Evolutionary conservation across 1,139 yeast genomes (phyloP).

Genomic region (Blastobotrys persicus): DNA sequence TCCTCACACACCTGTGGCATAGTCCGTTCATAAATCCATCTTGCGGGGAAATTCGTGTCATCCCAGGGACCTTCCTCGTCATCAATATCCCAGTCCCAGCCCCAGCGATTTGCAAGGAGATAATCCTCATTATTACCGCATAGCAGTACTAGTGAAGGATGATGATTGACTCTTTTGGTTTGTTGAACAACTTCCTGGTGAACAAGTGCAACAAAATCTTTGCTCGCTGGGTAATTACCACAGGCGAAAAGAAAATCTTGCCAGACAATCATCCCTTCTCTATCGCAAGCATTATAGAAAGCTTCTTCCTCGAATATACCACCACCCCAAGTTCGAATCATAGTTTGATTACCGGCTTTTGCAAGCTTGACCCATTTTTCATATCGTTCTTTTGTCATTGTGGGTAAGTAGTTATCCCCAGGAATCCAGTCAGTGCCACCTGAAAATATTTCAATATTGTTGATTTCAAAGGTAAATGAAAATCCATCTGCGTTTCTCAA

Average conservation of each 20-base stretch:
- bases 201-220: slow-evolving; percentile 35
- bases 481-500: slow-evolving; percentile 36
- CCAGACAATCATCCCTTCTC: slow-evolving; percentile 47
- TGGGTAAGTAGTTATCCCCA: slow-evolving; percentile 41
- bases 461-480: slow-evolving; percentile 44
- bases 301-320: slow-evolving; percentile 45
- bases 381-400: slow-evolving; percentile 37
- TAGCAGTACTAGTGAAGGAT: slow-evolving; percentile 38
- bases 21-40: slow-evolving; percentile 41
- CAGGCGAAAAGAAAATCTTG: slow-evolving; percentile 54
- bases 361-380: slow-evolving; percentile 38
- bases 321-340: slow-evolving; percentile 51
- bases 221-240: slow-evolving; percentile 44
- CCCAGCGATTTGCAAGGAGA: slow-evolving; percentile 42
- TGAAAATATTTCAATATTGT: slow-evolving; percentile 40
- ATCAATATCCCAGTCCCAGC: slow-evolving; percentile 39
- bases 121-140: slow-evolving; percentile 52
- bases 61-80: slow-evolving; percentile 35
- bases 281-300: slow-evolving; percentile 46
- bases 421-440: slow-evolving; percentile 52
- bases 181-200: slow-evolving; percentile 39
- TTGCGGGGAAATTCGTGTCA: slow-evolving; percentile 43
- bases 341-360: slow-evolving; percentile 42
- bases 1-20: slow-evolving; percentile 39
- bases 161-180: slow-evolving; percentile 40